Percentiles rank a stretch among this genome's conserved stretches.
These are phyloP conservation scores for Colletotrichum sp. DNA, from an alignment of 2,329 filamentous ascomycete species.

Conservation along the genomic window DNA sequence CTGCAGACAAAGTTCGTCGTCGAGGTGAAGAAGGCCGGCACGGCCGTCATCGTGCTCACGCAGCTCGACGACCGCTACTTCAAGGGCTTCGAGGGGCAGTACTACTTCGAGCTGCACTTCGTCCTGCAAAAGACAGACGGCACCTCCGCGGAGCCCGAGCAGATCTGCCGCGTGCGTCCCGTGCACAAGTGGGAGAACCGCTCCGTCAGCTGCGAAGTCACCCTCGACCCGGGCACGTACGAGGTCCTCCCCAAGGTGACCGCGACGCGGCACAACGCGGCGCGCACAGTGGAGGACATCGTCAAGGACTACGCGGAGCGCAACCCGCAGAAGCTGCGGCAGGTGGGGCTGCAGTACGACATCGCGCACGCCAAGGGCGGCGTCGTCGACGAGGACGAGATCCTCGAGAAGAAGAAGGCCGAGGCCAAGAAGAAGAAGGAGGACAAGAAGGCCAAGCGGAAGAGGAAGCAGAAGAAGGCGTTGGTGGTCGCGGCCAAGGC, in stretches of 20 bases:
- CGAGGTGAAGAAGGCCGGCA: conserved; percentile 43
- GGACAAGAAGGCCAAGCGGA: conserved; percentile 28
- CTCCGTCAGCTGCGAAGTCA: conserved; percentile 74
- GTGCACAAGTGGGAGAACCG: conserved; percentile 54
- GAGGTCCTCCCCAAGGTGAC: conserved; percentile 73
- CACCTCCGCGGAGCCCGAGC: conserved; percentile 25
- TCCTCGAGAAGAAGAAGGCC: conserved; percentile 30
- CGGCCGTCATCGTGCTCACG: conserved; percentile 47
- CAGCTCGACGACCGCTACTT: conserved; percentile 54
- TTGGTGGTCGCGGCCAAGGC: conserved; percentile 11
- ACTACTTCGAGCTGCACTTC: conserved; percentile 47
- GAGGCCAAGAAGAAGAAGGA: conserved; percentile 31
- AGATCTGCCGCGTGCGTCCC: conserved; percentile 37
- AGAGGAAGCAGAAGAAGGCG: conserved; percentile 19
- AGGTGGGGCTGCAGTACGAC: conserved; percentile 65
- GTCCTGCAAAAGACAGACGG: conserved; percentile 36
- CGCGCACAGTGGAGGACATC: conserved; percentile 61
- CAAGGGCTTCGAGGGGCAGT: conserved; percentile 47
- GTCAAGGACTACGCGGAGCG: conserved; percentile 51
- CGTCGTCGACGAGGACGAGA: conserved; percentile 53
- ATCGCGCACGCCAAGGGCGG: conserved; percentile 65
- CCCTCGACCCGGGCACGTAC: conserved; percentile 72
- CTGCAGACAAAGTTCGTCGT: conserved; percentile 49
- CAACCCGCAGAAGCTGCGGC: conserved; percentile 68
- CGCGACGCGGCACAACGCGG: conserved; percentile 44